phyloP scores from a whole-genome alignment of 2,329 filamentous ascomycete genomes.

The Fusarium torreyae region DNA sequence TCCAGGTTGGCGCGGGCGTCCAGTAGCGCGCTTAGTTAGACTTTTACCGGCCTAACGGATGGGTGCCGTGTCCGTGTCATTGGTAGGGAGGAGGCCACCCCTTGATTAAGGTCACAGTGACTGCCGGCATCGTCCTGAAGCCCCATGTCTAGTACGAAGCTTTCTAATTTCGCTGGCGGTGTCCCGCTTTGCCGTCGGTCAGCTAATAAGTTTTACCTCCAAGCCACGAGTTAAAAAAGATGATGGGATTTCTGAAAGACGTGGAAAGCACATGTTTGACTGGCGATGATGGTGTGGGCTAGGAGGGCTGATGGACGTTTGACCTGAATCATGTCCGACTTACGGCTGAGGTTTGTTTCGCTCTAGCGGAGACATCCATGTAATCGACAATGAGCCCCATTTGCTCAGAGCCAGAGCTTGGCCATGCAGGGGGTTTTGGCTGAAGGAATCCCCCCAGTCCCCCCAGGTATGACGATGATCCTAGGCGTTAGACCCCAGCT shows the following conservation, averaged over 20 bases:
- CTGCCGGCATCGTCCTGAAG: not conserved
- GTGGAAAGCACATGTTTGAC: not conserved
- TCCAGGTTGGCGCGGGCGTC: slow-evolving; percentile 7
- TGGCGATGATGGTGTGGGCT: not conserved
- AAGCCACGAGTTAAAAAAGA: not conserved
- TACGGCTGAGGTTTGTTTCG: not conserved
- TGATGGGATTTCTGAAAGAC: not conserved
- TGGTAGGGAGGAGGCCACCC: not conserved
- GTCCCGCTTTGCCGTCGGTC: not conserved
- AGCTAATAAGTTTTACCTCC: not conserved
- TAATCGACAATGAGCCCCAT: not conserved
- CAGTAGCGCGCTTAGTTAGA: not conserved
- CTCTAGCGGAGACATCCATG: slow-evolving; percentile 21
- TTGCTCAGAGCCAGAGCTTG: not conserved
- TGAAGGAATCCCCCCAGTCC: not conserved
- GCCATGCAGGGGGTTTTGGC: slow-evolving; percentile 7
- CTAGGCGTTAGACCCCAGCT: not conserved
- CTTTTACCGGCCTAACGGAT: slow-evolving; percentile 17
- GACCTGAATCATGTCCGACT: slow-evolving; percentile 17
- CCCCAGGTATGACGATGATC: not conserved
- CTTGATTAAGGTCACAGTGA: not conserved
- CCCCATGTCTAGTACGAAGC: not conserved
- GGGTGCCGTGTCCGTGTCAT: slow-evolving; percentile 8
- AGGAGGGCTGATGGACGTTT: not conserved
- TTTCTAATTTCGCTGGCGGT: slow-evolving; percentile 3